Conservation (phyloP, 257 asterid species). For the Solanum lycopersicoides region DNA sequence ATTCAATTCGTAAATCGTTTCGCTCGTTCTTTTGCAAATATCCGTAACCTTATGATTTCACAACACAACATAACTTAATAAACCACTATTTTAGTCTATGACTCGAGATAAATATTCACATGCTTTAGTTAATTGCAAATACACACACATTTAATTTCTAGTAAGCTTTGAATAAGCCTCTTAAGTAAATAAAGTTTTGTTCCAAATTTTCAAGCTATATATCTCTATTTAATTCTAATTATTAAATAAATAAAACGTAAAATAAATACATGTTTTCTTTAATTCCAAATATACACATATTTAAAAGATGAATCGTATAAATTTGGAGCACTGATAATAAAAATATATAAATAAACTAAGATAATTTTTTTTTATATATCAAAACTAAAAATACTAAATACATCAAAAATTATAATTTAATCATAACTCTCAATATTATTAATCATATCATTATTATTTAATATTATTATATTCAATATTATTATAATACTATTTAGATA, state of each 20-base stretch:
- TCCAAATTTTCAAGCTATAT: too few species aligned
- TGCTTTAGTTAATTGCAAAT: too few species aligned
- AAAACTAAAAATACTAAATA: background rate
- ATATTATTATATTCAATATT: too few species aligned
- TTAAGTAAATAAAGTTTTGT: fast-evolving
- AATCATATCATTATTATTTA: too few species aligned
- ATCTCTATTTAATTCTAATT: fast-evolving
- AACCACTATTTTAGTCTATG: background rate
- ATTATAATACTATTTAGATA: too few species aligned
- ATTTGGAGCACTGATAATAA: background rate
- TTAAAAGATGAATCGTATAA: background rate
- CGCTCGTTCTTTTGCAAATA: background rate
- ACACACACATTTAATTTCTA: too few species aligned
- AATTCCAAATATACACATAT: background rate
- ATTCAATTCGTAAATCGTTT: background rate
- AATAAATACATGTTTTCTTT: too few species aligned
- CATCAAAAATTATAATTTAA: too few species aligned
- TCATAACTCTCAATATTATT: too few species aligned
- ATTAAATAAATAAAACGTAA: too few species aligned
- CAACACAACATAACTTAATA: background rate
- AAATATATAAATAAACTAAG: too few species aligned
- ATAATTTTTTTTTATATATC: background rate
- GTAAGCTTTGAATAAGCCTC: fast-evolving
- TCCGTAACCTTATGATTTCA: background rate
- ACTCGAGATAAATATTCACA: too few species aligned